Evolutionary conservation across 163 green algal species (phyloP).

Genomic region (Chloromonas sp.): DNA sequence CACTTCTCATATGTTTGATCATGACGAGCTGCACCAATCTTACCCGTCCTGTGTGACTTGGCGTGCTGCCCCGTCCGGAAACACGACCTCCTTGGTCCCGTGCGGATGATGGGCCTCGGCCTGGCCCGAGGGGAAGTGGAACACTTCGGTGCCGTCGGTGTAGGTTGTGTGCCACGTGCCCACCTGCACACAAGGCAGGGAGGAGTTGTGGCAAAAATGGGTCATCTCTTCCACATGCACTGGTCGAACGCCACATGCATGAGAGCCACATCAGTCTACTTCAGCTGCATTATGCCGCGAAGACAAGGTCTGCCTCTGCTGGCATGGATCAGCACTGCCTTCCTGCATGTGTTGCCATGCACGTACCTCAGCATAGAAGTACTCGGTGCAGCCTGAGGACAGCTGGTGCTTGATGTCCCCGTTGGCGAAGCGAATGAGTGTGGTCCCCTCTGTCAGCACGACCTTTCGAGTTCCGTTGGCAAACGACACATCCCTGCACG

Average conservation of each 20-base stretch:
- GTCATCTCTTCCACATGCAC: neutral
- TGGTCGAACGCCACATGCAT: neutral
- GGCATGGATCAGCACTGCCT: conserved; percentile 16
- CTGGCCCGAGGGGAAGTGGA: conserved; percentile 77
- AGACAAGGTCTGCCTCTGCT: conserved; percentile 25
- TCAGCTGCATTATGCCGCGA: neutral
- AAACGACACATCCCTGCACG: conserved; percentile 34
- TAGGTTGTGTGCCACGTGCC: conserved; percentile 64
- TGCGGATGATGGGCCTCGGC: conserved; percentile 72
- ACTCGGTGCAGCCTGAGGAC: conserved; percentile 52
- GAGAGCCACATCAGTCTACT: neutral
- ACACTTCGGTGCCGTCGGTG: conserved; percentile 69
- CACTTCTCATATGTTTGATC: too few relatives aligned
- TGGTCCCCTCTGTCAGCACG: conserved; percentile 26
- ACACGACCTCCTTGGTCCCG: conserved; percentile 71
- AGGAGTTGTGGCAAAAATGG: too few relatives aligned
- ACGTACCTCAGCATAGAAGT: conserved; percentile 76
- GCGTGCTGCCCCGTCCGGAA: conserved; percentile 49
- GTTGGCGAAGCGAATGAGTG: conserved; percentile 50
- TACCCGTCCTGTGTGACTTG: conserved; percentile 39
- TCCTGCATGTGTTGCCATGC: too few relatives aligned
- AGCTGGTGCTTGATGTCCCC: conserved; percentile 49
- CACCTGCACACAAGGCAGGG: conserved; percentile 23
- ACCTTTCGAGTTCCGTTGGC: conserved; percentile 58
- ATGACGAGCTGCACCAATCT: neutral